Conservation (phyloP, 331 rosid species). For the Spiraea crenata region DNA sequence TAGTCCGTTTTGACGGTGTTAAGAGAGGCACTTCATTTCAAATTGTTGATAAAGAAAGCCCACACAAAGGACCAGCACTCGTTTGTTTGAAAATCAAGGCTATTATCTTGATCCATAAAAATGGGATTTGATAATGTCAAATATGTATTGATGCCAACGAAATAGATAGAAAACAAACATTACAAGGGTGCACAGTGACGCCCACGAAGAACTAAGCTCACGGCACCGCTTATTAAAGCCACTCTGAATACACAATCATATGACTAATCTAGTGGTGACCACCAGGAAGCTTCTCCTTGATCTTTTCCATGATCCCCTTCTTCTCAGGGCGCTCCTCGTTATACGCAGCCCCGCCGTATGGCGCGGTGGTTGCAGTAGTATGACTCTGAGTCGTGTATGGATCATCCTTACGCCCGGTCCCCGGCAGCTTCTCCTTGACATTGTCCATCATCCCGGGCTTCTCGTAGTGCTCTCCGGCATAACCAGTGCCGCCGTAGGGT, state of each 20-base stretch:
- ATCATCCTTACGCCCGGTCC: background rate
- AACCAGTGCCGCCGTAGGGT: background rate
- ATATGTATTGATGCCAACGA: too few species aligned
- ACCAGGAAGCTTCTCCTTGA: slow-evolving; percentile 3
- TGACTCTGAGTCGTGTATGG: background rate
- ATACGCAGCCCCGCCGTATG: background rate
- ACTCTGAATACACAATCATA: too few species aligned
- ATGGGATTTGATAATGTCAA: too few species aligned
- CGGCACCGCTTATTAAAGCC: background rate
- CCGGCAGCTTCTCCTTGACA: slow-evolving; percentile 46
- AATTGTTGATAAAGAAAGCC: too few species aligned
- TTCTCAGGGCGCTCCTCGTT: background rate
- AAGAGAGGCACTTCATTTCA: too few species aligned
- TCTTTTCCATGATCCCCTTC: background rate
- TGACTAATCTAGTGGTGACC: background rate
- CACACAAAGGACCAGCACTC: too few species aligned
- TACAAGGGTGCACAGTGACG: too few species aligned
- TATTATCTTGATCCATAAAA: too few species aligned
- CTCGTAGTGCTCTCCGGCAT: background rate
- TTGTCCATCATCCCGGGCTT: slow-evolving; percentile 51
- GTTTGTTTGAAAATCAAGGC: too few species aligned
- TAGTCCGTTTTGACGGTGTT: too few species aligned
- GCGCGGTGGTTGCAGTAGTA: background rate
- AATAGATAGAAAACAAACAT: too few species aligned
- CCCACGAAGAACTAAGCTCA: background rate